Conservation (phyloP, 345 rosid species). For the Populus simonii region DNA sequence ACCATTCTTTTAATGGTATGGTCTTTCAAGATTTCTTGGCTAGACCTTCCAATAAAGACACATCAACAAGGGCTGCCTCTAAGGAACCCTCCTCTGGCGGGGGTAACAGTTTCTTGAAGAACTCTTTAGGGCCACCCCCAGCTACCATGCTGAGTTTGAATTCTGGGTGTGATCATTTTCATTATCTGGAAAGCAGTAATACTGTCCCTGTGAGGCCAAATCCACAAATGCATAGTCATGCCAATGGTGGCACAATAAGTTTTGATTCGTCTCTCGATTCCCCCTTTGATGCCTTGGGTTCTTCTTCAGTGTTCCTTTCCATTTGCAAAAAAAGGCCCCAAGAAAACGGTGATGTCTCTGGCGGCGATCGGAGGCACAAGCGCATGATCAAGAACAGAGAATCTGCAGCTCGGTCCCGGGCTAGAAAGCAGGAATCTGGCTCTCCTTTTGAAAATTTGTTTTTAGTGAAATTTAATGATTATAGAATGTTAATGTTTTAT, state of each 20-base stretch:
- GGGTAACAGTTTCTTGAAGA: background rate
- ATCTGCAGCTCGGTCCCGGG: constrained; percentile 61
- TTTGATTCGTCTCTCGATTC: background rate
- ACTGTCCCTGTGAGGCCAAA: background rate
- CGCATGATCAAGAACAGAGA: constrained; percentile 64
- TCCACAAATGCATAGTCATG: background rate
- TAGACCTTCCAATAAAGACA: constrained; percentile 19
- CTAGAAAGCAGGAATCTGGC: constrained; percentile 51
- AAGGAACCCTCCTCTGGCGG: background rate
- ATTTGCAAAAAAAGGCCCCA: constrained; percentile 19
- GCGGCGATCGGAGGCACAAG: constrained; percentile 34
- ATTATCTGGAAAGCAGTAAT: background rate
- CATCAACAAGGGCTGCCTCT: background rate
- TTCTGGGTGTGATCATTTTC: constrained; percentile 21
- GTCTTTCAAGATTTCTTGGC: constrained; percentile 37
- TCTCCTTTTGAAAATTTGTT: background rate
- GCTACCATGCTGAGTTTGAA: constrained; percentile 30
- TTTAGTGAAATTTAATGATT: background rate
- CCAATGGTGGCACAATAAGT: background rate
- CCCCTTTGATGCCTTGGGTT: constrained; percentile 9
- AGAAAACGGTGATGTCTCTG: constrained; percentile 16
- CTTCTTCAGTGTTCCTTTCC: constrained; percentile 11
- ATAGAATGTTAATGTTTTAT: background rate
- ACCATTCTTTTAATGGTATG: constrained; percentile 9
- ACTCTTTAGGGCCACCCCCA: background rate